Evolutionary conservation across 23 red algal species (phyloP).

Genomic region (Gracilaria gracilis): DNA sequence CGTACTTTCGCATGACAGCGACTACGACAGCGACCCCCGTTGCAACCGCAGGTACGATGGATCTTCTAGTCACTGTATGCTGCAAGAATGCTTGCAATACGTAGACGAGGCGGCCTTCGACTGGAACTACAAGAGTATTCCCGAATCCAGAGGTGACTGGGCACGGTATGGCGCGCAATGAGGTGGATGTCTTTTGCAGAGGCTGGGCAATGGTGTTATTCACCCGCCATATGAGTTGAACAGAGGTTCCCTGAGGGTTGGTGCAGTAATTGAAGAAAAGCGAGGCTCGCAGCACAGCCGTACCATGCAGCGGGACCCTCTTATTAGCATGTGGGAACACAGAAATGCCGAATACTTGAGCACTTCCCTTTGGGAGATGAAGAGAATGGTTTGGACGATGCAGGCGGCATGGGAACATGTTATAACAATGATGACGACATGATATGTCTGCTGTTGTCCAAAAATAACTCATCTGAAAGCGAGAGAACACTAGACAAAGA

Average conservation of each 20-base stretch:
- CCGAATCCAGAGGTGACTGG: constrained; percentile 18
- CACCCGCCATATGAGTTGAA: constrained; percentile 26
- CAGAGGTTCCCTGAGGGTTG: background rate
- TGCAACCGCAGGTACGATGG: background rate
- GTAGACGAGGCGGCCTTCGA: constrained; percentile 22
- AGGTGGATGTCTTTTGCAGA: background rate
- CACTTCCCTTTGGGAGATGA: constrained; percentile 8
- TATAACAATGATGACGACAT: constrained; percentile 1
- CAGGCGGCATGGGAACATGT: constrained; percentile 4
- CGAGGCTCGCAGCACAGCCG: background rate
- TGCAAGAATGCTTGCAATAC: constrained; percentile 14
- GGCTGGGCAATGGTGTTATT: constrained; percentile 38
- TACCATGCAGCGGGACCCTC: background rate
- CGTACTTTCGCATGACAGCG: background rate
- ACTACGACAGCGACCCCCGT: constrained; percentile 1
- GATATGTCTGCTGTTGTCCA: background rate
- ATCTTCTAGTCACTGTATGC: background rate
- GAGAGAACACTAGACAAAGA: background rate
- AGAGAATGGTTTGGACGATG: constrained; percentile 10
- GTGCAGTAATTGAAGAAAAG: background rate
- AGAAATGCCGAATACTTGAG: constrained; percentile 18
- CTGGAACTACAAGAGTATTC: background rate
- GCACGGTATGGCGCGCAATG: background rate
- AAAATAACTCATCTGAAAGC: constrained; percentile 1
- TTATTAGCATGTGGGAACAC: constrained; percentile 7